Evolutionary conservation across 441 rosid genomes (phyloP), one percentile per base, ranked within the genome.

Genomic region (Sinapis alba): DNA sequence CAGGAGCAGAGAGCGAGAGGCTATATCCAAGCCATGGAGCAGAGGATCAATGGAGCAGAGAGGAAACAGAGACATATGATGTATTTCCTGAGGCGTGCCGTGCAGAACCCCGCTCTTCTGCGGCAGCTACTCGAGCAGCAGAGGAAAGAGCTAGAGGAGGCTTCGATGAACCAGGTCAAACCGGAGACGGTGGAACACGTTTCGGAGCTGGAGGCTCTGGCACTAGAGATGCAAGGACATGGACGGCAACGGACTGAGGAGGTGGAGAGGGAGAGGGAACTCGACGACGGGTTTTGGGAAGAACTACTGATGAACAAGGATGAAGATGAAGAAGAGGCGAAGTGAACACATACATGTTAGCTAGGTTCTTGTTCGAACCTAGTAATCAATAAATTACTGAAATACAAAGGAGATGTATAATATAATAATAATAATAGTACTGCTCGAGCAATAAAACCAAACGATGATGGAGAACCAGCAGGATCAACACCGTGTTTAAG

Each of bases 221-320:
- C 98, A 34, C 36, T 90, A 78, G 98, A 89, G 83, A 90, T 90
- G 92, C 93, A 90, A 83, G 93, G 97, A 18, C 70, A 81, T 57
- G 87, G 90, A 2, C 82, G 81, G 70, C 57, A 50, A 57, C 80
- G 13, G 60, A 73, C 41, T 30, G 84, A 81, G 20, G 75, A 34
- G 26, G 36, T 53, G 65, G 92, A 84, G 32, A 83, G 75, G 65
- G 92, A 84, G 32, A 83, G 75, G 79, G 90, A 83, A 51, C 89
- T 92, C 4, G 99, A 92, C 57, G 93, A 90, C 0, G 89, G 87
- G 13, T 95, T 90, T 74, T 92, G 97, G 98, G 96, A 92, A 69
- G 99, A 90, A 27, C 69, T 95, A 57, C 59, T 94, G 51, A 45
- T 71, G 68, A 88, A 45, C 68, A 26, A 81, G 51, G 82, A 64